These are phyloP conservation scores for Aspergillus felis DNA, from an alignment of 2,329 filamentous ascomycete genomes.

Conservation along the genomic window DNA sequence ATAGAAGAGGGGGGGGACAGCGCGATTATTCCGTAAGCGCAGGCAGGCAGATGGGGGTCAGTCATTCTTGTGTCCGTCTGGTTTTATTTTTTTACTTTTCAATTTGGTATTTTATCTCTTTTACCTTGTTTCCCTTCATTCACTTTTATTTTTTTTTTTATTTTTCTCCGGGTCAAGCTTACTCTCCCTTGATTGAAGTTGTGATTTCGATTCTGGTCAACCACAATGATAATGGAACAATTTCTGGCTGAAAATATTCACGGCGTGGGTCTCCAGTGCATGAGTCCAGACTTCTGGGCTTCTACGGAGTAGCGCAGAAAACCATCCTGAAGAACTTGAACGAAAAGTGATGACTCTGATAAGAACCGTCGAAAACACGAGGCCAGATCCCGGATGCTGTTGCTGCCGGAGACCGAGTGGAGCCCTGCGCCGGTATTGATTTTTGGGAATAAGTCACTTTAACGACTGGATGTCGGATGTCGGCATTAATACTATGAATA, in stretches of 20 bases:
- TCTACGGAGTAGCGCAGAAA: neutral
- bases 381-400: constrained; percentile 18
- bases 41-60: neutral
- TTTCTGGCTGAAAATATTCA: neutral
- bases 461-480: too few species aligned
- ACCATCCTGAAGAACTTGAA: neutral
- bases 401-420: constrained; percentile 16
- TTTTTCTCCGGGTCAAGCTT: neutral
- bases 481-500: too few species aligned
- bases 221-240: neutral
- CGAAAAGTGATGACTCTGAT: neutral
- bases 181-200: neutral
- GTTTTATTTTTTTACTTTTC: neutral
- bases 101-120: neutral
- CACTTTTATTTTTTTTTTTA: neutral
- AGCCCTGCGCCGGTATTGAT: neutral
- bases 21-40: neutral
- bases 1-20: neutral
- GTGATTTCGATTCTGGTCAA: neutral
- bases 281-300: neutral
- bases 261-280: neutral
- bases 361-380: constrained; percentile 4
- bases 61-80: neutral
- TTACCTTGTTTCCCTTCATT: neutral
- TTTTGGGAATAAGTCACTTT: too few species aligned